Base-by-base conservation (phyloP, 2,329 filamentous ascomycete species). In the Botrytis pseudocinerea region DNA sequence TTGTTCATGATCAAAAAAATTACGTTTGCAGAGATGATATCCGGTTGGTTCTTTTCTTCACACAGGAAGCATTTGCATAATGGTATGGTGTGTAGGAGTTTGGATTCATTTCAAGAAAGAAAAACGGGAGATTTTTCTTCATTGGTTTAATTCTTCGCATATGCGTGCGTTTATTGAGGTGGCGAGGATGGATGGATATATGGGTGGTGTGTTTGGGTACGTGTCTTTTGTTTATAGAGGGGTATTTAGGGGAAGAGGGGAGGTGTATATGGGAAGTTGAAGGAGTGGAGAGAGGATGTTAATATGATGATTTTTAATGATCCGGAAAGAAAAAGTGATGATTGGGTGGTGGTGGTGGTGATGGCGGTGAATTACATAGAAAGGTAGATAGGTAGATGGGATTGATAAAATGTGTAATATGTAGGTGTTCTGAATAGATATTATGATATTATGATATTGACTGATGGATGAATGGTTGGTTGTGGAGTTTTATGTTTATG, bases 21-120 rank as follows among this genome's bases (percentile, higher is more conserved):
- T 57, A n/a, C 38, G 14, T 35, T 10, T 32, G 48, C 38, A 57
- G 65, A 57, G 28, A 44, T 69, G 65, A 69, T 69, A 69, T 57
- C 65, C 65, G 18, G 35, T 69, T 69, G 25, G 28, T 42, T 12
- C 25, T 25, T 57, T 69, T 57, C 10, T 68, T 57, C 38, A 28
- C 18, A 42, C 40, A 32, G 22, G 48, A 69, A n/a, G n/a, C 16
- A 57, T 32, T 57, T 57, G 51, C 38, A 69, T 44, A 44, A 57
- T 28, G 65, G 48, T 9, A 28, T 22, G 42, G 62, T 10, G 32
- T 40, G 35, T 6, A 14, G 65, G 65, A 57, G 48, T 57, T 69
- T 32, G 48, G 48, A 69, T 57, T 44, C 28, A 57, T 57, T 25
- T 57, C 35, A 16, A 18, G 28, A 68, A 57, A 22, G 48, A 18